Base-by-base conservation (phyloP, 768 basidiomycete species). In the Termitomyces sp. region DNA sequence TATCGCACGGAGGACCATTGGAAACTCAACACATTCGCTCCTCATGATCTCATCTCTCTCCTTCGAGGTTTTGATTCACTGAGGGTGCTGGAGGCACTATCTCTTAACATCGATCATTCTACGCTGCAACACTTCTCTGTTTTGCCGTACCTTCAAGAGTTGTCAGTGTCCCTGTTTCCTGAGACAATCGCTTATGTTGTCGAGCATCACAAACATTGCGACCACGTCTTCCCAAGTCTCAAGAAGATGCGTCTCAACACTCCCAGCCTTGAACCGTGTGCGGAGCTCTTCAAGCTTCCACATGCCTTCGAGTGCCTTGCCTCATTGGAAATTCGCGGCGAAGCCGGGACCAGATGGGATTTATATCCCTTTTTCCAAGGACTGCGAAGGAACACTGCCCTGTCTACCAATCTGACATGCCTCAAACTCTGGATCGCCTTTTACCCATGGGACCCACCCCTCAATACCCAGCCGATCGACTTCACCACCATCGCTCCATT, bases 21-120 rank as follows among this genome's bases (percentile, higher is more conserved):
- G 54, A 41, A 49, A 42, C 54, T 55, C 54, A 42, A 49, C 17
- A 55, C 54, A 10, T 48, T 48, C 41, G 30, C 54, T 24, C 41
- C 54, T 49, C 47, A 28, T 26, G 46, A 55, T 42, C 38, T 55
- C 22, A 37, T 42, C 34, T 22, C 22, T 15, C 54, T 55, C 41
- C 47, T 55, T 35, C 32, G 14, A 21, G 43, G 22, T 14, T 49
- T 55, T 19, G 30, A 17, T 26, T 55, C 54, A 2, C 41, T 55
- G 30, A 55, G 32, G 28, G 54, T 49, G 14, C 34, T 55, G n/a
- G 40, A 49, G 15, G 47, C 54, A 28, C 26, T 48, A 17, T 55
- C 54, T 55, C 46, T 55, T 14, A 28, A 55, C 19, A 42, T 55
- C 30, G 54, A 55, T n/a, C 34, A 35, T 42, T 14, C 41, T 19